Base-by-base conservation (phyloP, 441 rosid species). In the Adansonia rubrostipa region DNA sequence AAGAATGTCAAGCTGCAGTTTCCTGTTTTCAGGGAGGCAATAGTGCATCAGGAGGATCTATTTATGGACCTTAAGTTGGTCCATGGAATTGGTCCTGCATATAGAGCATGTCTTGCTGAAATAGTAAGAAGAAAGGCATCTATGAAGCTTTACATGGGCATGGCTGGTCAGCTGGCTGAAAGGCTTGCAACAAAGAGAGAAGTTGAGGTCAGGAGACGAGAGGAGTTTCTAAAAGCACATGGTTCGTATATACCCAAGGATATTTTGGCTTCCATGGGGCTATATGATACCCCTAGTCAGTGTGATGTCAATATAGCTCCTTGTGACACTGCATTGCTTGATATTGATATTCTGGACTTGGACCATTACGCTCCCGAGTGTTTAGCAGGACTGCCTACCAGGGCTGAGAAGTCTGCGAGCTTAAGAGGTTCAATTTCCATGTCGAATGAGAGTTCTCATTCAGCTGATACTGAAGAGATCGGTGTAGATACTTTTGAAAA, bases 131-230 rank as follows among this genome's bases (percentile, higher is more conserved):
- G 99, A 87, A 97, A 90, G 84, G 92, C 97, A 45, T 95, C 97
- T 78, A 89, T 89, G 99, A 97, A 93, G 82, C 97, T 97, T 78
- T 92, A 95, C 85, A 89, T 95, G 99, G 99, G 98, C 79, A 87
- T 89, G 95, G 99, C 99, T 79, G 99, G 99, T 73, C 98, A 93
- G 75, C 77, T 97, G 85, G 99, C 99, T 64, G 99, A 97, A 82
- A 90, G 78, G 88, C 97, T 97, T 81, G 99, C 99, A 11, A 86
- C 89, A 80, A 92, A 90, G 84, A 89, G 99, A 82, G 98, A 92
- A 79, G 82, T 75, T 51, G 99, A 97, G 86, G 87, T 95, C 77
- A 93, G 98, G 85, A 92, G 89, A 85, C 92, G 99, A 50, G 98
- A 95, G 71, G 95, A 92, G 78, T 97, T 97, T 86, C 84, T 89